phyloP scores from a whole-genome alignment of 192 early-diverging fungal species.

The Globomyces pollinis-pini region DNA sequence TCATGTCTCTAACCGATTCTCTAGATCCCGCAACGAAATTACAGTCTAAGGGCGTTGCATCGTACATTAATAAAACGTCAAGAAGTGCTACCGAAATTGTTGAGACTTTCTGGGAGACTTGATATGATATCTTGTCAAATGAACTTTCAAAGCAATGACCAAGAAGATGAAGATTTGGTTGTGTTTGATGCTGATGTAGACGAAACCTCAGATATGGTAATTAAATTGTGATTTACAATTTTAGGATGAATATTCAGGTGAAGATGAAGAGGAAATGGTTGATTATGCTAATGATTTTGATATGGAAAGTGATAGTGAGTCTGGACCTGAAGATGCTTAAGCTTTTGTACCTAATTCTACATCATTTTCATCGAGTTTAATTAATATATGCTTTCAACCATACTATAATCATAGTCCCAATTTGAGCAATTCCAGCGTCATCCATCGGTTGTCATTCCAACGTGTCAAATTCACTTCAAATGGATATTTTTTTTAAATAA shows the following conservation, averaged over 20 bases:
- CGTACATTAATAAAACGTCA: slow-evolving; percentile 20
- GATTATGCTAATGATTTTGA: slow-evolving; percentile 14
- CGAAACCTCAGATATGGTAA: slow-evolving; percentile 3
- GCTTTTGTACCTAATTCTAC: too few relatives aligned
- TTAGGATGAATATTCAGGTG: slow-evolving; percentile 25
- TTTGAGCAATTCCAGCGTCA: too few relatives aligned
- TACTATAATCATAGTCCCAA: too few relatives aligned
- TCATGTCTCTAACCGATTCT: neutral
- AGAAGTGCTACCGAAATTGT: slow-evolving; percentile 23
- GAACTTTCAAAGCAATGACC: slow-evolving; percentile 16
- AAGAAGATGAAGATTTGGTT: slow-evolving; percentile 21
- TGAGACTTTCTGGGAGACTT: slow-evolving; percentile 34
- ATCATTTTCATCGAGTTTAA: too few relatives aligned
- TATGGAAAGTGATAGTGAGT: neutral
- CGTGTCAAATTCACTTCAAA: too few relatives aligned
- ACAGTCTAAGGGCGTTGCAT: slow-evolving; percentile 24
- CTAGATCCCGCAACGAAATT: slow-evolving; percentile 21
- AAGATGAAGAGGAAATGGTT: slow-evolving; percentile 20
- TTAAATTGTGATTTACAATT: neutral
- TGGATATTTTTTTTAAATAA: too few relatives aligned
- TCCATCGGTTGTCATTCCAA: too few relatives aligned
- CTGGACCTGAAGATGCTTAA: too few relatives aligned
- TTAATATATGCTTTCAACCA: too few relatives aligned
- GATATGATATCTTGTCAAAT: slow-evolving; percentile 36
- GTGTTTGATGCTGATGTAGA: slow-evolving; percentile 30